phyloP scores from a whole-genome alignment of 371 early-diverging fungal genomes.

The Circinella umbellata region DNA sequence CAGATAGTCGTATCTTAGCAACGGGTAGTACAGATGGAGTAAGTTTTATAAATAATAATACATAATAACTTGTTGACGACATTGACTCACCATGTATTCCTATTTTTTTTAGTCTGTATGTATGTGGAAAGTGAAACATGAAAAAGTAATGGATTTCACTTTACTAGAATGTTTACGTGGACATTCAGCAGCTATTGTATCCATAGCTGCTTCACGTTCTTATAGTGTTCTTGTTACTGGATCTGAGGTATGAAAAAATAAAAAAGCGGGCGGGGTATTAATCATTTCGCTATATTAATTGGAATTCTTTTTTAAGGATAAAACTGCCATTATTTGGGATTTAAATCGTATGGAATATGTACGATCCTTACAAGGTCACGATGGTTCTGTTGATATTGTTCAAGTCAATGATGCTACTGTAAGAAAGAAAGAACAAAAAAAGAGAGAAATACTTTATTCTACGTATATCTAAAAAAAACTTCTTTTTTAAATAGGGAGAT shows the following conservation, averaged over 20 bases:
- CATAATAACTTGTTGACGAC: neutral
- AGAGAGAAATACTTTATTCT: neutral
- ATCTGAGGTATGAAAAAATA: conserved; percentile 64
- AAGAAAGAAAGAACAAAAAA: conserved; percentile 14
- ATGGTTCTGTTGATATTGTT: conserved; percentile 59
- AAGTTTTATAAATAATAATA: too few relatives aligned
- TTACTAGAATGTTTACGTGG: conserved; percentile 70
- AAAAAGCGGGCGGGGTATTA: too few relatives aligned
- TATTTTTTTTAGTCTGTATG: conserved; percentile 59
- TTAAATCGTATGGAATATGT: conserved; percentile 73
- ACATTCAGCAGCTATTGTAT: conserved; percentile 63
- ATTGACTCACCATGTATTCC: neutral
- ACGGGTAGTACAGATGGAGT: conserved; percentile 78
- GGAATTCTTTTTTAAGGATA: conserved; percentile 50
- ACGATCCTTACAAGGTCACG: conserved; percentile 62
- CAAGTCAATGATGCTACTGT: conserved; percentile 66
- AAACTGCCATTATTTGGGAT: conserved; percentile 78
- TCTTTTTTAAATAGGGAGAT: conserved; percentile 56
- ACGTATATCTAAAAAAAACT: neutral
- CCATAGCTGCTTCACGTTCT: conserved; percentile 65
- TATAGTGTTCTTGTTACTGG: conserved; percentile 75
- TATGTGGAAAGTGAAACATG: conserved; percentile 62
- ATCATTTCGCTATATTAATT: neutral
- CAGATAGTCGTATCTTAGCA: conserved; percentile 68
- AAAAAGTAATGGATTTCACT: conserved; percentile 51